Conservation (phyloP, 2,329 filamentous ascomycete species). For the Emmonsia crescens region DNA sequence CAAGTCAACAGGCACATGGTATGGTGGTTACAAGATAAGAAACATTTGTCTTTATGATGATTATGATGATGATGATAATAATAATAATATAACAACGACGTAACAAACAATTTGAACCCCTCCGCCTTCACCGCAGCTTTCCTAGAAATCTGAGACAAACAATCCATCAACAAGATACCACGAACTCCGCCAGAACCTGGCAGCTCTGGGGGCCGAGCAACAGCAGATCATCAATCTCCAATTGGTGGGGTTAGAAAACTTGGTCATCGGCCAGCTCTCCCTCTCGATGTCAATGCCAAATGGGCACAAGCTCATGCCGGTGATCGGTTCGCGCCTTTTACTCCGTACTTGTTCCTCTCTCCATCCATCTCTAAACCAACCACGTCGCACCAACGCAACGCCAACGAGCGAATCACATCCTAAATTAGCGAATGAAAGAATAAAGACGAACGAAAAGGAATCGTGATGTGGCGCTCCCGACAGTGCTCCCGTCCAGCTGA, state of each 20-base stretch:
- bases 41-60: neutral
- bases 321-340: neutral
- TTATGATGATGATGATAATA: neutral
- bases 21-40: neutral
- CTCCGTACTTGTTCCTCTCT: neutral
- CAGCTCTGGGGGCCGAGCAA: neutral
- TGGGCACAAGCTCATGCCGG: neutral
- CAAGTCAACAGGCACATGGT: neutral
- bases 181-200: neutral
- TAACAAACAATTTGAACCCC: neutral
- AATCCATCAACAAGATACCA: neutral
- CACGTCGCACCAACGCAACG: slow-evolving; percentile 1
- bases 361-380: neutral
- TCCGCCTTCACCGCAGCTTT: neutral
- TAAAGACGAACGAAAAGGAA: neutral
- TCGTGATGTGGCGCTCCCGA: neutral
- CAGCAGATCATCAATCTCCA: neutral
- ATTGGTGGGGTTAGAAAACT: neutral
- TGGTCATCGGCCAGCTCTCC: neutral
- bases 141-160: neutral
- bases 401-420: slow-evolving; percentile 1
- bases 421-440: neutral
- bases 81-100: neutral
- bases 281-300: neutral
- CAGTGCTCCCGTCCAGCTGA: neutral